Conservation (phyloP, 306 rosid genomes). For the Adenanthera pavonina region DNA sequence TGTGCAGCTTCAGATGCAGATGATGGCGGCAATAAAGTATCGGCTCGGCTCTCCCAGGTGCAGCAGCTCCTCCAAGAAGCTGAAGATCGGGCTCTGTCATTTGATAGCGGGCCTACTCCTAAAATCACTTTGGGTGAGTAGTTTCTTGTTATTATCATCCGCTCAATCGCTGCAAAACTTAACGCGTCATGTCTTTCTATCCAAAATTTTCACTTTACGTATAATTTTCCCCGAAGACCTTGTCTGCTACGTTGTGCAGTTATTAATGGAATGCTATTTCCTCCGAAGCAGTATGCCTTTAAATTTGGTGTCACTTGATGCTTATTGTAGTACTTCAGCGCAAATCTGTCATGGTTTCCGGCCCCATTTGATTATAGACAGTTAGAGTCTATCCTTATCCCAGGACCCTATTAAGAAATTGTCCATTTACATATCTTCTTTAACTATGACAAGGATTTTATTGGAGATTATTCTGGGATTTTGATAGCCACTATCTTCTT, state of each 20-base stretch:
- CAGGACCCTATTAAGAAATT: neutral
- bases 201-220: neutral
- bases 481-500: neutral
- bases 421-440: neutral
- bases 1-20: conserved; percentile 58
- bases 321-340: neutral
- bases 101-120: conserved; percentile 65
- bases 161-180: neutral
- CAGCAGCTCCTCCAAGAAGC: conserved; percentile 81
- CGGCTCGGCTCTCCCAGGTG: conserved; percentile 83
- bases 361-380: neutral
- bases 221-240: neutral
- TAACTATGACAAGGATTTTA: neutral
- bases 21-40: conserved; percentile 56
- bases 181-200: neutral
- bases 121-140: conserved; percentile 72
- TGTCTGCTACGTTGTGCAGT: neutral
- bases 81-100: conserved; percentile 69
- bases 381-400: neutral
- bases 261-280: neutral
- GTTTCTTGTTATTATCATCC: neutral
- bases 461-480: neutral
- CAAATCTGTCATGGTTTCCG: neutral
- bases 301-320: neutral
- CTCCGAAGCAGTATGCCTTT: neutral